Base-by-base conservation (phyloP, 2,329 filamentous ascomycete species). In the Penicillium thymicola region DNA sequence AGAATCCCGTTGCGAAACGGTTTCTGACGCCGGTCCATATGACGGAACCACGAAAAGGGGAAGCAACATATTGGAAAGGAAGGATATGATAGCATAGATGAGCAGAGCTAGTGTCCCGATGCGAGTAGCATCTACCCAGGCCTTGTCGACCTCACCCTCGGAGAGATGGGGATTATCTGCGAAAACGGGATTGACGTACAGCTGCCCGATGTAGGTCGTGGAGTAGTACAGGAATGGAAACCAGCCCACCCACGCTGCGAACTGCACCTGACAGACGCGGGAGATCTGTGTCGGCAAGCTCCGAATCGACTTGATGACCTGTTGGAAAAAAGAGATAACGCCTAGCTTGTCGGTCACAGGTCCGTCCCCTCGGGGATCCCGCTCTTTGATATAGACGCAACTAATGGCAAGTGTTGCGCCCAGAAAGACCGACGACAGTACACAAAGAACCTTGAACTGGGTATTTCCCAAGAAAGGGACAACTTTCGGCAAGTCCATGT, bases 211-310 rank as follows among this genome's bases (percentile, higher is more conserved):
- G 72, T 94, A 97, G 18, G 91, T 95, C 1, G 92, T 96, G 5
- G 91, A 91, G 78, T 97, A 97, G 76, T 96, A 97, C 3, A 97
- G 81, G 72, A 96, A 92, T 1, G 92, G 92, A 67, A 97, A 97
- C 85, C 93, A 97, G 51, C 91, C 93, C 55, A 97, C 87, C 92
- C 92, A 97, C 5, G 91, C 90, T 59, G 87, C 92, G 65, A 93
- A 85, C 70, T 94, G 89, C 0, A 92, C 88, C 62, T 86, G 78
- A 69, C 92, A 97, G 37, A 97, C 90, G 61, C 85, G 87, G 60
- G 83, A 83, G 62, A 94, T 91, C 73, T 96, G 92, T 0, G 87
- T 87, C 1, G 93, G 92, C 7, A 97, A 80, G 38, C 86, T 83
- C 66, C 82, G 85, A 61, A 96, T 89, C 0, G 92, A 92, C 47